These are phyloP conservation scores for Skeletonema potamos DNA, from an alignment of 108 stramenopile genomes.

Conservation along the genomic window DNA sequence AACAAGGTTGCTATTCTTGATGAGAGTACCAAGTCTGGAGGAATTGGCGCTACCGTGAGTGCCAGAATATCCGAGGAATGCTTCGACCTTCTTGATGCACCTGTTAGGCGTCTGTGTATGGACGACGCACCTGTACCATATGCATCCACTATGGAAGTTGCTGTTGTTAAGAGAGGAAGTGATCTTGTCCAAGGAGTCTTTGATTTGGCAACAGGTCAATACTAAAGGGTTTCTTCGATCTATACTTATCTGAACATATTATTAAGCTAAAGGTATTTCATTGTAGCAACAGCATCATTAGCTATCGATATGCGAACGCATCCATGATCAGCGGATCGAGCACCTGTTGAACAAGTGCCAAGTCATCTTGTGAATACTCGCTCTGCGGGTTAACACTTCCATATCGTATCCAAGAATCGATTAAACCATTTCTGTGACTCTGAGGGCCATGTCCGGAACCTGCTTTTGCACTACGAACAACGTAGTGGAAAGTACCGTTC, in stretches of 20 bases:
- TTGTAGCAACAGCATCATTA: neutral
- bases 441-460: constrained; percentile 70
- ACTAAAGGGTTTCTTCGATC: constrained; percentile 24
- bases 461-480: constrained; percentile 73
- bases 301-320: constrained; percentile 43
- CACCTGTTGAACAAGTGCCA: constrained; percentile 36
- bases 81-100: constrained; percentile 96
- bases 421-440: constrained; percentile 58
- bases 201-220: constrained; percentile 75
- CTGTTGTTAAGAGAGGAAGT: constrained; percentile 91
- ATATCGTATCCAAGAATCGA: constrained; percentile 72
- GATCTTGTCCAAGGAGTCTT: constrained; percentile 88
- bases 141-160: constrained; percentile 95
- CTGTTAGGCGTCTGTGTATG: constrained; percentile 96
- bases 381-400: constrained; percentile 21
- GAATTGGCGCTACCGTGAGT: constrained; percentile 96
- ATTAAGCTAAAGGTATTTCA: neutral
- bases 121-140: constrained; percentile 95
- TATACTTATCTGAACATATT: neutral
- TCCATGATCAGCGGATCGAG: constrained; percentile 52
- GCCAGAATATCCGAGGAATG: constrained; percentile 93
- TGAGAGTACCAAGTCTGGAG: constrained; percentile 94
- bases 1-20: constrained; percentile 95
- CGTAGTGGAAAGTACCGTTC: constrained; percentile 49
- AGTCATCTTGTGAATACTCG: constrained; percentile 35